phyloP scores from a whole-genome alignment of 164 flowering plant species.

The Vitis vinifera region ASM3070453v1 NC_081819.1:17557001-17557500 shows the following conservation, averaged over 20 bases:
- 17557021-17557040: too few species aligned
- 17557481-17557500: constrained; percentile 19
- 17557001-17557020: too few species aligned
- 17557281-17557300: background rate
- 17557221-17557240: too few species aligned
- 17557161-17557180: background rate
- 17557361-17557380: constrained; percentile 83
- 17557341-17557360: constrained; percentile 95
- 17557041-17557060: too few species aligned
- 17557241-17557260: background rate
- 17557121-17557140: background rate
- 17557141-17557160: background rate
- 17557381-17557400: constrained; percentile 89
- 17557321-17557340: constrained; percentile 13
- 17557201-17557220: too few species aligned
- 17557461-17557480: constrained; percentile 89
- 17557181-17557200: background rate
- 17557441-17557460: constrained; percentile 88
- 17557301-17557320: background rate
- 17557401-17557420: constrained; percentile 92
- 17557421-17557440: constrained; percentile 98
- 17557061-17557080: too few species aligned
- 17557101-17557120: background rate
- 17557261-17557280: background rate
- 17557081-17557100: too few species aligned